Base-by-base conservation (phyloP, 1,284 basidiomycete species). In the Moniliophthora roreri region DNA sequence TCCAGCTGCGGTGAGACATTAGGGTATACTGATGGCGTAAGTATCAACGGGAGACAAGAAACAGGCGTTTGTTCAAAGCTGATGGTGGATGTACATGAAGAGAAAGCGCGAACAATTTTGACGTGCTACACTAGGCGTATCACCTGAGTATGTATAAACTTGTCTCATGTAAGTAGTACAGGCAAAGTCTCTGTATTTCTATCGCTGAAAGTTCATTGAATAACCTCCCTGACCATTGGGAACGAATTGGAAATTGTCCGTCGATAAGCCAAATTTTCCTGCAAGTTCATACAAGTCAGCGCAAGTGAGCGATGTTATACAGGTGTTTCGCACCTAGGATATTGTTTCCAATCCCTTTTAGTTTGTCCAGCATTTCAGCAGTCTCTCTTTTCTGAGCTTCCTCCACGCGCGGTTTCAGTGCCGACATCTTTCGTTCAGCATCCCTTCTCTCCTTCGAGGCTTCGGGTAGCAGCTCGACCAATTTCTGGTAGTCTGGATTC, bases 191-290 rank as follows among this genome's bases (percentile, higher is more conserved):
- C 28, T 6, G 28, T 40, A 16, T 40, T 9, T 16, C 32, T 72
- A 83, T 58, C 63, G 76, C 26, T 77, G 75, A 63, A 98, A 98
- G 62, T 93, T 91, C 80, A 98, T 84, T 1, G 89, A 91, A 73
- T 98, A 98, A 0, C 95, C 93, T 24, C 96, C 96, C 60, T 95
- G 87, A 16, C 90, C 90, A 59, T 94, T 94, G 20, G 91, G 91
- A 55, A 87, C 86, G 62, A 99, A 93, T 71, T 98, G 89, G 80
- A 99, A 99, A 72, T 93, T 95, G 64, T 95, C 85, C 0, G 93
- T 95, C 21, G 89, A 93, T 57, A 95, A 68, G 13, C 93, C 93
- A 65, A 95, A 95, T 57, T 86, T 87, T 2, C 89, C 90, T 92
- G 57, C 2, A 23, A 44, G 15, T 6, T 16, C 21, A 2, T 48